Evolutionary conservation across 805 yeast genomes (phyloP), one percentile per base, ranked within the genome.

Genomic region (Kockiozyma suomiensis): DNA sequence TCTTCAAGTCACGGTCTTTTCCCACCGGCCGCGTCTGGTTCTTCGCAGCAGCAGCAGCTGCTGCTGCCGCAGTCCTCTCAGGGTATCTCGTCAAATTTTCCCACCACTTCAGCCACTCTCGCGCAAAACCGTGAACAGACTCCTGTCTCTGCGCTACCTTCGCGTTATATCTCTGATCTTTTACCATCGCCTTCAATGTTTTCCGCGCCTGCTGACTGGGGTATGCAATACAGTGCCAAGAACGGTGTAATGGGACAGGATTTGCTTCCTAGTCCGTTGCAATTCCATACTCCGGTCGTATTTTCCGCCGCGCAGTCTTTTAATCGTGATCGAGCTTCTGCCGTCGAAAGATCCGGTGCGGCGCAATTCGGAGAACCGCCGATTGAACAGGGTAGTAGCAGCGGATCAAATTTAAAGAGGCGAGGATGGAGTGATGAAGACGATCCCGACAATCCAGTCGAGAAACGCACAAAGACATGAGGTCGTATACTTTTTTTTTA

Each of bases 131-230:
- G 86, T 12, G 90, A 86, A 41, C 90, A 86, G 61, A 85, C 91
- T 0, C 90, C 92, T 2, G 72, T 87, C 13, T 77, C 84, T 2
- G 86, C 87, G 5, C 74, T 88, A 25, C 92, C 96, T 1, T 82
- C 88, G 1, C 78, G 87, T 53, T 88, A 85, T 67, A 83, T 87
- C 43, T 81, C 81, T 59, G 96, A 88, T 67, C 76, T 86, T 70
- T 84, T 89, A 68, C 92, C 91, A 32, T 87, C 93, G 4, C 97
- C 97, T 0, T 82, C 85, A n/a, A 87, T 82, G 63, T 84, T 85
- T 66, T 88, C 87, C 68, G 82, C 69, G 8, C 62, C 70, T 4
- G 70, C 62, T 7, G 68, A 64, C 38, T 62, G 54, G 68, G 64
- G 54, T 13, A 41, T 58, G 26, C 59, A 45, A 33, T 52, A 65